Percentiles rank a stretch among this genome's conserved stretches.
Evolutionary conservation across 1,284 basidiomycete species (phyloP).

Genomic region (Schizophyllum amplum): DNA sequence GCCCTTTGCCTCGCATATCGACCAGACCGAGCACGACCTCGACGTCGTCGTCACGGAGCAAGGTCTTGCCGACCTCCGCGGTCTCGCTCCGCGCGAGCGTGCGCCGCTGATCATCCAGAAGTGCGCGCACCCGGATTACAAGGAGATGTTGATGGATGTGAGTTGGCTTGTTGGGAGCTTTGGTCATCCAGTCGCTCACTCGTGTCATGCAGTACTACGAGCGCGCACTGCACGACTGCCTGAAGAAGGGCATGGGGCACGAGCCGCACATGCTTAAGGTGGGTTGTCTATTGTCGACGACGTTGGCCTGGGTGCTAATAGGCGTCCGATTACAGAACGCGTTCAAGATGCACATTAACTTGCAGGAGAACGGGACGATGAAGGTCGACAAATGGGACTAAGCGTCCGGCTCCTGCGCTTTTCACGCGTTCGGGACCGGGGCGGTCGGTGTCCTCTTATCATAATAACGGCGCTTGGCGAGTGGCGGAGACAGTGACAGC

Average conservation of each 20-base stretch:
- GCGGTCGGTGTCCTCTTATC: too few species aligned
- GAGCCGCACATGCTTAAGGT: constrained; percentile 42
- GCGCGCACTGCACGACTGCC: constrained; percentile 35
- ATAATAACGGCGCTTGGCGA: too few species aligned
- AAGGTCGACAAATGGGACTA: constrained; percentile 12
- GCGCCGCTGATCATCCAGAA: constrained; percentile 42
- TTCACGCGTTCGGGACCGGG: too few species aligned
- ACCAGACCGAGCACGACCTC: constrained; percentile 41
- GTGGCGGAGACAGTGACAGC: background rate
- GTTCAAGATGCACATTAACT: constrained; percentile 8
- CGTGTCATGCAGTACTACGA: constrained; percentile 33
- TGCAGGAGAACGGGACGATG: constrained; percentile 14
- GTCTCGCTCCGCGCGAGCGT: constrained; percentile 38
- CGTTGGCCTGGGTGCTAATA: background rate
- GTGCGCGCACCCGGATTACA: constrained; percentile 43
- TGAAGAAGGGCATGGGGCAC: constrained; percentile 36
- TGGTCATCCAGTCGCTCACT: background rate
- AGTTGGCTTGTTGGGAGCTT: constrained; percentile 1
- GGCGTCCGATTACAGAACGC: constrained; percentile 8
- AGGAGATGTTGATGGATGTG: constrained; percentile 33
- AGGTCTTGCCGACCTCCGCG: constrained; percentile 43
- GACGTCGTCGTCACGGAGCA: constrained; percentile 41
- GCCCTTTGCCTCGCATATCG: constrained; percentile 40
- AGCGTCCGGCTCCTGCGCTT: background rate
- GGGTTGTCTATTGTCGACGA: background rate